Evolutionary conservation across 345 rosid species (phyloP), one percentile per base, ranked within the genome.

Genomic region (Balakata baccata): DNA sequence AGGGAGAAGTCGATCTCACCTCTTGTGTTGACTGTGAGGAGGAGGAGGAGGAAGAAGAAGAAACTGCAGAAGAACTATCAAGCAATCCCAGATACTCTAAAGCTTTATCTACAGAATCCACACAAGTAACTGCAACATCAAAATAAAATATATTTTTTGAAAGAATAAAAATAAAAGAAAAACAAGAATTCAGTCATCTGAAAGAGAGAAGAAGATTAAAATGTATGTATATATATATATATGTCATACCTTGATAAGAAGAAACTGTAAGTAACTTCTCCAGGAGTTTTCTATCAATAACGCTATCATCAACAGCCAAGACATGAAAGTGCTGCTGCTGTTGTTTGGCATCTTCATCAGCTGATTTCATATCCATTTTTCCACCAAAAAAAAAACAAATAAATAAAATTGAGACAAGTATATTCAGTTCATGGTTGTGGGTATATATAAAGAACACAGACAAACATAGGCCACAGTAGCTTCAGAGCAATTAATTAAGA

Each of bases 231-330:
- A n/a, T n/a, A n/a, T n/a, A n/a, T n/a, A n/a, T n/a, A n/a, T n/a
- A 29, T 29, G 2, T 29, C 34, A 25, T 47, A 86, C 89, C 92
- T 80, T 78, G 83, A 78, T 79, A 88, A 11, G 89, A 85, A 66
- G 87, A 86, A 61, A 79, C 75, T 70, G 52, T 77, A 37, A 88
- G 89, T 69, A 85, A 78, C 45, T 73, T 85, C 78, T 88, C 89
- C 41, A 88, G 66, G 16, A 88, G 77, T 70, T 85, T 88, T 74
- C 92, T 77, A 23, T 88, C 92, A 38, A 85, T 74, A 52, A 82
- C 38, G 78, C 87, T 88, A 72, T 88, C 92, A 74, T 88, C 92
- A 59, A 88, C 89, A 0, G 89, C 89, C 75, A 88, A 70, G 10
- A 88, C 87, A 74, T 88, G 92, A 66, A 88, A 86, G 70, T 72